Base-by-base conservation (phyloP, 495 filamentous ascomycete genomes). In the Penicillium mononematosum region DNA sequence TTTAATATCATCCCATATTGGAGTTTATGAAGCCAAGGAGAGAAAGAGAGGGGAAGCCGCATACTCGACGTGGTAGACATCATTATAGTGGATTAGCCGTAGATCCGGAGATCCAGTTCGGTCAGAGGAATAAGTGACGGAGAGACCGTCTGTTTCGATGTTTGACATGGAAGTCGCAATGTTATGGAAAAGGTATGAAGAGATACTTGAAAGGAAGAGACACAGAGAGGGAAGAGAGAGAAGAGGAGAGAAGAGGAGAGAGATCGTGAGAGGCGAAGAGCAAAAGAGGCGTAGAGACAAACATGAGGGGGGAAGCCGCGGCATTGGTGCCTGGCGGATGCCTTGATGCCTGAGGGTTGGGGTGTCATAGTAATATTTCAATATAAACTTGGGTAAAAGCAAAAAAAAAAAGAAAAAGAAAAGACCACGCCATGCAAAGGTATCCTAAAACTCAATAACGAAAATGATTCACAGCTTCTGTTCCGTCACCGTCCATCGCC, bases 41-140 rank as follows among this genome's bases (percentile, higher is more conserved):
- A 42, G 16, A 11, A 27, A 31, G 45, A 22, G 42, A 31, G 24
- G 6, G 38, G 43, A 38, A 14, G 9, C 53, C 53, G 66, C 74
- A 56, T 74, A 82, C 78, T 94, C 89, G 47, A 96, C 82, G 59
- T 96, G 92, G 70, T 96, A 96, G 50, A 88, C 90, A 71, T 96
- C 91, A 72, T 96, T 96, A 77, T 86, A 96, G 76, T 96, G 92
- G 46, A 96, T 74, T 29, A 96, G 67, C 27, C 92, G 84, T 25
- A 96, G 75, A 71, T 88, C 88, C 17, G 90, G 90, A 27, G 81
- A 68, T 19, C 77, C 78, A 16, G 68, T 72, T 8, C 71, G 72
- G 11, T 78, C 77, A 20, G 81, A 84, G 49, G 76, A 71, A 66
- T 82, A 83, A 9, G 81, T 88, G 54, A 76, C 63, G 53, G 76